A percentile compares a stretch with the other conserved stretches of the same genome.
These are phyloP conservation scores for Aspergillus coremiiformis DNA, from an alignment of 495 filamentous ascomycete genomes.

Conservation along the genomic window DNA sequence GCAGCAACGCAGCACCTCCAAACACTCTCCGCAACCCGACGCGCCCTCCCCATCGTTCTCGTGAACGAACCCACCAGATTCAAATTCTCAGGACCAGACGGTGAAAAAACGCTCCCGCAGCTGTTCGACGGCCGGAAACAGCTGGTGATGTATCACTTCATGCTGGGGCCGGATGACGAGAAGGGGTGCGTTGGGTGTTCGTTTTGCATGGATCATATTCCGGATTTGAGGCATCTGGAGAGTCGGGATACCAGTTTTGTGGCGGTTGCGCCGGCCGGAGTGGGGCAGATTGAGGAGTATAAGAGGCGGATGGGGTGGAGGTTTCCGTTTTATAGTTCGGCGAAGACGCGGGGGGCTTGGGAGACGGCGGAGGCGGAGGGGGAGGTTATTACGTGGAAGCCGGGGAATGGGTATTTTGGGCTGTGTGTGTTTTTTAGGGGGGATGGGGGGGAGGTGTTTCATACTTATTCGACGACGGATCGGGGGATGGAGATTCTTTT, in stretches of 20 bases:
- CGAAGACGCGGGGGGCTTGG: constrained; percentile 12
- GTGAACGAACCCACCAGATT: constrained; percentile 25
- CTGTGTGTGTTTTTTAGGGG: constrained; percentile 33
- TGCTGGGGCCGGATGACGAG: constrained; percentile 29
- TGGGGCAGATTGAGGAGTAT: constrained; percentile 30
- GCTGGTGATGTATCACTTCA: constrained; percentile 43
- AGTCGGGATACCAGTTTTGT: constrained; percentile 29
- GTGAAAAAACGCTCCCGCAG: constrained; percentile 26
- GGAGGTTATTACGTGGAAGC: constrained; percentile 17
- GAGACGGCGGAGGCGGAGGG: constrained; percentile 17
- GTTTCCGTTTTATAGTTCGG: constrained; percentile 38
- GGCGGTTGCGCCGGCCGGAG: constrained; percentile 29
- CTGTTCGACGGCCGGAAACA: constrained; percentile 36
- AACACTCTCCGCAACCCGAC: constrained; percentile 23
- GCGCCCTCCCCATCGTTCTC: constrained; percentile 33
- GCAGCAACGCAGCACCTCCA: constrained; percentile 23
- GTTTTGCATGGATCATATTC: constrained; percentile 34
- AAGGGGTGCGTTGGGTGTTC: constrained; percentile 32
- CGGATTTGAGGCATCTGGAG: constrained; percentile 28
- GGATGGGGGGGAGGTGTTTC: constrained; percentile 26
- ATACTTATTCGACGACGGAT: constrained; percentile 34
- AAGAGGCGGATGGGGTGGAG: constrained; percentile 33
- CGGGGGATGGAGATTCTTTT: constrained; percentile 29
- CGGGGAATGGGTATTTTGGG: constrained; percentile 28
- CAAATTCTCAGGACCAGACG: constrained; percentile 24